Conservation (phyloP, 805 yeast species). For the Barnettozyma salicaria region DNA sequence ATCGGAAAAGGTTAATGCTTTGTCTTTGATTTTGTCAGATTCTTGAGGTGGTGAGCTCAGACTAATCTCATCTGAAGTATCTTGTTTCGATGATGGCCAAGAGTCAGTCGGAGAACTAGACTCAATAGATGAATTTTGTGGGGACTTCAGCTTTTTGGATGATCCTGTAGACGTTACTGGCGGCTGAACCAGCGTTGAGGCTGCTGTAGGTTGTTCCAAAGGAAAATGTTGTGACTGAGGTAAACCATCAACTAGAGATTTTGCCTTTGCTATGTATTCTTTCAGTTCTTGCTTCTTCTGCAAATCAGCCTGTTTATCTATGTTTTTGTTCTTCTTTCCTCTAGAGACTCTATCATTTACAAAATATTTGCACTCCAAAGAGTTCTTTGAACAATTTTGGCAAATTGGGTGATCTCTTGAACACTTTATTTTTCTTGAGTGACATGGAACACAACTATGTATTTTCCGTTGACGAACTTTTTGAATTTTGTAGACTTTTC, state of each 20-base stretch:
- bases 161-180: neutral
- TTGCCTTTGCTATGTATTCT: slow-evolving; percentile 22
- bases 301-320: slow-evolving; percentile 21
- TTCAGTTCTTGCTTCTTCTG: slow-evolving; percentile 23
- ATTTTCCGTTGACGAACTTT: slow-evolving; percentile 55
- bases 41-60: slow-evolving; percentile 9
- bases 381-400: slow-evolving; percentile 42
- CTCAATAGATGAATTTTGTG: no score
- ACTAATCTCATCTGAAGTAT: neutral
- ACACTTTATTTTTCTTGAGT: slow-evolving; percentile 52
- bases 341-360: slow-evolving; percentile 46
- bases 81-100: neutral
- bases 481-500: slow-evolving; percentile 54
- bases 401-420: slow-evolving; percentile 48
- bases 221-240: slow-evolving; percentile 2
- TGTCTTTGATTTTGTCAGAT: slow-evolving; percentile 18
- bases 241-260: slow-evolving; percentile 9
- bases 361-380: slow-evolving; percentile 47
- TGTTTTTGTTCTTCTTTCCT: slow-evolving; percentile 25
- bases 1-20: slow-evolving; percentile 21
- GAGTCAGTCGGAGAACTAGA: no score
- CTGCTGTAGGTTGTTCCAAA: neutral
- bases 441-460: slow-evolving; percentile 52
- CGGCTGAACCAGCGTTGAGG: neutral
- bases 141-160: no score